Evolutionary conservation across 2,329 filamentous ascomycete genomes (phyloP).

Genomic region (Epichloe coenophiala): DNA sequence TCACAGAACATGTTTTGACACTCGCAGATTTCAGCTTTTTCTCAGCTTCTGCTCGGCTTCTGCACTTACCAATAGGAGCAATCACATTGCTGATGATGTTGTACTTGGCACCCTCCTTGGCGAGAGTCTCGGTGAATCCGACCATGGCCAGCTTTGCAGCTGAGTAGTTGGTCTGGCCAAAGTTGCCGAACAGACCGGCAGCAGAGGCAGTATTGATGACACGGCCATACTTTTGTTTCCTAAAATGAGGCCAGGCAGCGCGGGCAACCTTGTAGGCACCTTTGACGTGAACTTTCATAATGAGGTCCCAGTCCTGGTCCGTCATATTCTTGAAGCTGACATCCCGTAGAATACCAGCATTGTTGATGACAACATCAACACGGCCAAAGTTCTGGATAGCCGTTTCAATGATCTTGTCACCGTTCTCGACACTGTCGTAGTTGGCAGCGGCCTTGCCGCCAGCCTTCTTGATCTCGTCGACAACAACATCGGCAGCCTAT

Average conservation of each 20-base stretch:
- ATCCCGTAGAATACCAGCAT: slow-evolving; percentile 89
- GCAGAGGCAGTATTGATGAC: slow-evolving; percentile 97
- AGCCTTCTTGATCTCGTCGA: slow-evolving; percentile 69
- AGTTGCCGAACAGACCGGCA: slow-evolving; percentile 87
- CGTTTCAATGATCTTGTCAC: slow-evolving; percentile 86
- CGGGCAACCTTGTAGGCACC: slow-evolving; percentile 91
- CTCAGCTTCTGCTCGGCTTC: too few relatives aligned
- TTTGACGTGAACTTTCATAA: slow-evolving; percentile 82
- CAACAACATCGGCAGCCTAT: slow-evolving; percentile 70
- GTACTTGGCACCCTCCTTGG: slow-evolving; percentile 95
- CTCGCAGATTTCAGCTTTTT: too few relatives aligned
- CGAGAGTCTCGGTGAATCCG: slow-evolving; percentile 93
- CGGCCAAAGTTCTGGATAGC: slow-evolving; percentile 71
- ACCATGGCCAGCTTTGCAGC: slow-evolving; percentile 92
- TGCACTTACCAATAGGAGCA: slow-evolving; percentile 57
- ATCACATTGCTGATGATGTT: slow-evolving; percentile 95
- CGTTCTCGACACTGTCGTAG: slow-evolving; percentile 89
- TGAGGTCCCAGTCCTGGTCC: slow-evolving; percentile 91
- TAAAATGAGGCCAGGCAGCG: slow-evolving; percentile 94
- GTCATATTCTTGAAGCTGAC: slow-evolving; percentile 98
- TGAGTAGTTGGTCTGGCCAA: slow-evolving; percentile 94
- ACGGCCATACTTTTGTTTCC: slow-evolving; percentile 96
- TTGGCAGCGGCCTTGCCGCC: slow-evolving; percentile 96
- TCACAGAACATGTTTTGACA: background rate
- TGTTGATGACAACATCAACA: slow-evolving; percentile 93